Evolutionary conservation across 768 basidiomycete species (phyloP), one percentile per base, ranked within the genome.

Genomic region (Leccinum obscurum): DNA sequence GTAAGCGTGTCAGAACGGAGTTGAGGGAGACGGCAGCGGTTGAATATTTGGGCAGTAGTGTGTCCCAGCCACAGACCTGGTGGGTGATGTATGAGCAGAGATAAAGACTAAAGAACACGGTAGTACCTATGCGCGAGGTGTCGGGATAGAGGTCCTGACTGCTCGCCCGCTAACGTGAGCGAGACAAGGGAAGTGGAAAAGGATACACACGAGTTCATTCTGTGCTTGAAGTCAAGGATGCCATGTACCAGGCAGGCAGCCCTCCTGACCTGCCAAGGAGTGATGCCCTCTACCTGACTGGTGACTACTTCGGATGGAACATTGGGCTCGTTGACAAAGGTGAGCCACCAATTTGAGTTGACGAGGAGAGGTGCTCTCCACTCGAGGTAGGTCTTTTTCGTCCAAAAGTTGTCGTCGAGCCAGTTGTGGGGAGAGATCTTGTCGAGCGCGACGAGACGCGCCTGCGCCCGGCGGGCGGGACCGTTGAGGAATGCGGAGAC

Each of bases 261-360:
- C 49, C 93, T 80, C 68, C 90, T 81, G 53, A 95, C 76, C 72
- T 98, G 95, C 92, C 93, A 94, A 17, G 85, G 81, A 0, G 88
- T 90, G 54, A 89, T 75, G 41, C 75, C 75, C n/a, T 68, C 72
- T 56, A 68, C 66, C 14, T 37, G 48, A 57, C 64, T 66, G 1
- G 58, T 64, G 34, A 74, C 57, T 6, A 77, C 72, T 2, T 67
- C 52, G 7, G 69, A 73, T 8, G 88, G 93, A 48, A 91, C 80
- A 20, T 68, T 77, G 3, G 80, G 69, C 73, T 97, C 94, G 62
- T 95, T 87, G 48, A 81, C 77, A 70, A 95, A 90, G 3, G 92
- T 80, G 24, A 97, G 78, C 95, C 95, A 98, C 95, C 95, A 98
- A 69, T 97, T 98, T 3, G 94, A 95, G 72, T 98, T 89, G 64